Evolutionary conservation across 768 basidiomycete species (phyloP).

Genomic region (Phylloporus arenicola): DNA sequence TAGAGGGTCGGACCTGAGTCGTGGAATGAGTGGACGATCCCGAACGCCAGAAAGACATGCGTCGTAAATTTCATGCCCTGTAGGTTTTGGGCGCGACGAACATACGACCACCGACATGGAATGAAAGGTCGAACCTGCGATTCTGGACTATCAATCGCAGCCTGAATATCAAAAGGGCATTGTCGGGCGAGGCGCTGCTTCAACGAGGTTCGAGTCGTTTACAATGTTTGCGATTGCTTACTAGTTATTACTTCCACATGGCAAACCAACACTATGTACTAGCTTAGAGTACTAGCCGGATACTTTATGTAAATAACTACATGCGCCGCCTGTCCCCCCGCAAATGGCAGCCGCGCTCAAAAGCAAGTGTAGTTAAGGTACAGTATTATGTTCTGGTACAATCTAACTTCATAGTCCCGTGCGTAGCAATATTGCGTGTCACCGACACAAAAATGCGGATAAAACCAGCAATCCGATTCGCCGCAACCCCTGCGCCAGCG

Average conservation of each 20-base stretch:
- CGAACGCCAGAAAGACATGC: conserved; percentile 47
- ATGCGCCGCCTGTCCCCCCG: conserved; percentile 1
- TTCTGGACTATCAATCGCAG: conserved; percentile 13
- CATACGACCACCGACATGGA: conserved; percentile 24
- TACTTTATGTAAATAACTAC: conserved; percentile 29
- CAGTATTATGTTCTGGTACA: conserved; percentile 18
- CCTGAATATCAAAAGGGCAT: conserved; percentile 26
- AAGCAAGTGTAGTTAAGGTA: conserved; percentile 14
- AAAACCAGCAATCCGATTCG: conserved; percentile 28
- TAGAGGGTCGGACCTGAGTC: conserved; percentile 50
- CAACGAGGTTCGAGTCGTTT: conserved; percentile 16
- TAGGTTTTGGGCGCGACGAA: conserved; percentile 27
- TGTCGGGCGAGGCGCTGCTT: conserved; percentile 15
- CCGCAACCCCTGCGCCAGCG: conserved; percentile 21
- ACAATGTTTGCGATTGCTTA: conserved; percentile 33
- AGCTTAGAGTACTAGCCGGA: conserved; percentile 9
- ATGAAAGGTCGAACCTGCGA: conserved; percentile 17
- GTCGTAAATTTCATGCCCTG: conserved; percentile 50
- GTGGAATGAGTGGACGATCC: conserved; percentile 54
- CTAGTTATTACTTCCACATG: conserved; percentile 20
- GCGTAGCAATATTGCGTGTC: conserved; percentile 13
- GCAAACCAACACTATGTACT: conserved; percentile 6
- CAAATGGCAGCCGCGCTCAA: conserved; percentile 10
- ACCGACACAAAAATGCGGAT: conserved; percentile 29
- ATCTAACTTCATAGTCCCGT: conserved; percentile 24